Conservation (phyloP, 768 basidiomycete genomes). For the Rubroboletus satanas region DNA sequence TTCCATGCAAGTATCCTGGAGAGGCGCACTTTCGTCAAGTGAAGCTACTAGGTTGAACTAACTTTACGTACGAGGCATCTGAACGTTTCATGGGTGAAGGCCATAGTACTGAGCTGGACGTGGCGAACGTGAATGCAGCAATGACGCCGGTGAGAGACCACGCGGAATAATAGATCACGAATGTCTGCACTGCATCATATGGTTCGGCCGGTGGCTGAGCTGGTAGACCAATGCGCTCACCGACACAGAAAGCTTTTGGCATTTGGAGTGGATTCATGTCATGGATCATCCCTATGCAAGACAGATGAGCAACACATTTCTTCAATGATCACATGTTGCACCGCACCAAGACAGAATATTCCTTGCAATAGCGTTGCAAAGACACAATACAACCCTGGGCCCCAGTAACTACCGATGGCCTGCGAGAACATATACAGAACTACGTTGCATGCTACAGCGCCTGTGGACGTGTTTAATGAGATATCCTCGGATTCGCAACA, state of each 20-base stretch:
- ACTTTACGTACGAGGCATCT: conserved; percentile 17
- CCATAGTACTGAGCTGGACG: conserved; percentile 44
- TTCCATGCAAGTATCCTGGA: conserved; percentile 51
- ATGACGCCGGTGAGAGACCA: conserved; percentile 45
- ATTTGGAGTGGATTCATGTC: conserved; percentile 58
- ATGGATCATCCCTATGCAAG: conserved; percentile 53
- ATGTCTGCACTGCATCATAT: conserved; percentile 17
- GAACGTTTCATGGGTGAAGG: conserved; percentile 28
- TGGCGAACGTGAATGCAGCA: conserved; percentile 44
- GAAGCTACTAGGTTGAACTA: background rate
- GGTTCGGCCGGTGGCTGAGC: conserved; percentile 9
- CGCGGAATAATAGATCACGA: conserved; percentile 38
- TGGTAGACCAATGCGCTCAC: conserved; percentile 30
- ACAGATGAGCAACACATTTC: background rate
- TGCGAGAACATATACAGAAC: conserved; percentile 45
- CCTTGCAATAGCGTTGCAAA: conserved; percentile 52
- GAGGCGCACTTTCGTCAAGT: background rate
- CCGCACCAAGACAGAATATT: conserved; percentile 56
- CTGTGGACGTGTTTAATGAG: conserved; percentile 30
- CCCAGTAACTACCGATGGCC: conserved; percentile 45
- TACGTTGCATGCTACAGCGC: conserved; percentile 48
- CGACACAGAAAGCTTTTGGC: conserved; percentile 55
- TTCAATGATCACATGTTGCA: background rate
- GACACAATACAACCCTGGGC: conserved; percentile 44
- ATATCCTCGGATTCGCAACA: background rate